These are phyloP conservation scores for Suillus brevipes DNA, from an alignment of 768 basidiomycete species.

Conservation along the genomic window DNA sequence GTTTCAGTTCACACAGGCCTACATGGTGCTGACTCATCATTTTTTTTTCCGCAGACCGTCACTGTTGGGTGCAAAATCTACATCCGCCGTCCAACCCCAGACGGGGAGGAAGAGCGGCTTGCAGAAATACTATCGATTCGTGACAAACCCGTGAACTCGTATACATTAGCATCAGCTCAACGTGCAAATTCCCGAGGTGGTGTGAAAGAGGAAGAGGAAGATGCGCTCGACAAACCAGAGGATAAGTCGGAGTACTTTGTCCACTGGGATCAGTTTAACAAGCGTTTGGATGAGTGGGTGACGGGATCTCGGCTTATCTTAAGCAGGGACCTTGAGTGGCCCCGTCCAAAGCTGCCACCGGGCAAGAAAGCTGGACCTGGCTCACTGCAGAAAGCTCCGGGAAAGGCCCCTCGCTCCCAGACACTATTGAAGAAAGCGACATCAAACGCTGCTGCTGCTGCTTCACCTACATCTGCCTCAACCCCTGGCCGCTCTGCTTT, in stretches of 20 bases:
- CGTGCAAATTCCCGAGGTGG: slow-evolving; percentile 42
- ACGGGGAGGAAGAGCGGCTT: slow-evolving; percentile 84
- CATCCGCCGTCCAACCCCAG: slow-evolving; percentile 75
- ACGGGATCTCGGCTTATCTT: slow-evolving; percentile 83
- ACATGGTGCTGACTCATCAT: slow-evolving; percentile 37
- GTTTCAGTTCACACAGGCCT: slow-evolving; percentile 27
- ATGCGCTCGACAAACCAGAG: slow-evolving; percentile 54
- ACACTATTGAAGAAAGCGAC: slow-evolving; percentile 70
- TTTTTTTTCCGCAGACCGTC: slow-evolving; percentile 56
- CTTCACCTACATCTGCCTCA: slow-evolving; percentile 59
- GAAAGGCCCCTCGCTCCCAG: slow-evolving; percentile 61
- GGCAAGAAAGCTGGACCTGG: slow-evolving; percentile 52
- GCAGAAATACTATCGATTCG: slow-evolving; percentile 96
- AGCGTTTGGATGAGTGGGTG: slow-evolving; percentile 98
- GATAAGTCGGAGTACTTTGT: slow-evolving; percentile 95
- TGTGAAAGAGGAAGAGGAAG: slow-evolving; percentile 48
- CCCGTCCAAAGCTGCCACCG: slow-evolving; percentile 74
- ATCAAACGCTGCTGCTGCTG: slow-evolving; percentile 64
- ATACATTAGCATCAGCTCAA: slow-evolving; percentile 37
- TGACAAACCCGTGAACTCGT: slow-evolving; percentile 72
- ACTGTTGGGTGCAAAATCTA: slow-evolving; percentile 95
- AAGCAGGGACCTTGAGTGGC: slow-evolving; percentile 90
- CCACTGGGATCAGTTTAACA: slow-evolving; percentile 99
- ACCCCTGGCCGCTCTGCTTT: slow-evolving; percentile 37
- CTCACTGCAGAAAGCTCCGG: slow-evolving; percentile 50